Evolutionary conservation across 2,329 filamentous ascomycete genomes (phyloP).

Genomic region (Talaromyces sp.): DNA sequence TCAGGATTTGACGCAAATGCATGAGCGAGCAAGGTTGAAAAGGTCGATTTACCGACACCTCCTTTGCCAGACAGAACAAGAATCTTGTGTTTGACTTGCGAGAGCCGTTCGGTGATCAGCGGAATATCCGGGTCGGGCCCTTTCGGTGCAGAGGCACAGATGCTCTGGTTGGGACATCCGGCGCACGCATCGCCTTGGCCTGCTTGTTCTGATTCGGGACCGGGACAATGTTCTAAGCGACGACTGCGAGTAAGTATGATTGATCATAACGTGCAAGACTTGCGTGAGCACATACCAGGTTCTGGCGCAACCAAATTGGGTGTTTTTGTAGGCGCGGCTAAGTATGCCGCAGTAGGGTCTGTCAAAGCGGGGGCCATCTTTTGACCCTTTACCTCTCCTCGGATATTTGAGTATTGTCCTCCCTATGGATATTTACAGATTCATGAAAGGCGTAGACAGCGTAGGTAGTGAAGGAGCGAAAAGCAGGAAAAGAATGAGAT

Average conservation of each 20-base stretch:
- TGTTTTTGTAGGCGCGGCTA: slow-evolving; percentile 71
- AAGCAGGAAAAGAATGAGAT: neutral
- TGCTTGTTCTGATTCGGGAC: slow-evolving; percentile 57
- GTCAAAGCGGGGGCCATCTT: slow-evolving; percentile 81
- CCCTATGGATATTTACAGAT: neutral
- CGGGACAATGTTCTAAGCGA: slow-evolving; percentile 79
- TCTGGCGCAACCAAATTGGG: slow-evolving; percentile 89
- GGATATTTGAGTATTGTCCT: neutral
- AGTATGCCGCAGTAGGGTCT: slow-evolving; percentile 66
- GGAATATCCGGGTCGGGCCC: slow-evolving; percentile 93
- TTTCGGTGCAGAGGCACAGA: slow-evolving; percentile 91
- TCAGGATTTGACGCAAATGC: slow-evolving; percentile 79
- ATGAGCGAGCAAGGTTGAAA: slow-evolving; percentile 81
- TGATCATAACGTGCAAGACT: neutral
- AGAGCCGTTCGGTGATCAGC: slow-evolving; percentile 76
- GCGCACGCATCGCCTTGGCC: slow-evolving; percentile 76
- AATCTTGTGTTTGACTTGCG: slow-evolving; percentile 83
- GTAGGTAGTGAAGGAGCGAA: neutral
- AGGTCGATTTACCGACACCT: slow-evolving; percentile 93
- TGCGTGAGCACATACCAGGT: slow-evolving; percentile 53
- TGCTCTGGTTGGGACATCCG: slow-evolving; percentile 91
- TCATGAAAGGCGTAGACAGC: neutral
- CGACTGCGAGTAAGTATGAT: neutral
- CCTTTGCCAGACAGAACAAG: slow-evolving; percentile 92
- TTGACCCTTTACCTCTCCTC: neutral